Conservation (phyloP, 305 asterid genomes). For the Fraxinus velutina region DNA sequence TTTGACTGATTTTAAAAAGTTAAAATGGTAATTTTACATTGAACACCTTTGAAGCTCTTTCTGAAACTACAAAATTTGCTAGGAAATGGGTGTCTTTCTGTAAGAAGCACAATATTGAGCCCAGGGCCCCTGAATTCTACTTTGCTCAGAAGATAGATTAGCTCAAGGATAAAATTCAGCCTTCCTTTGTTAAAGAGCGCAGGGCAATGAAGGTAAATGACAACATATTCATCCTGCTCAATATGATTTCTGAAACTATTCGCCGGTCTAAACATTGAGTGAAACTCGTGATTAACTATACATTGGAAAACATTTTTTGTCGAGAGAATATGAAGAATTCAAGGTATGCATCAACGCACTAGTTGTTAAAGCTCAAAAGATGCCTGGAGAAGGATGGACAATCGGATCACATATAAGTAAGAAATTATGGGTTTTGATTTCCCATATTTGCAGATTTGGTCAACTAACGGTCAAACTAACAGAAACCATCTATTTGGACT, state of each 20-base stretch:
- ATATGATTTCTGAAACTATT: neutral
- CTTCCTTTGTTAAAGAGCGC: constrained; percentile 73
- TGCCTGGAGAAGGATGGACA: constrained; percentile 61
- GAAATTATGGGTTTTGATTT: no score
- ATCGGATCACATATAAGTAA: constrained; percentile 3
- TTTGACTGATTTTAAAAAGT: no score
- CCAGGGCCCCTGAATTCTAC: constrained; percentile 74
- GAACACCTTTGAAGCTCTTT: constrained; percentile 57
- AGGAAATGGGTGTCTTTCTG: constrained; percentile 75
- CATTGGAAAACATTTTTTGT: constrained; percentile 18
- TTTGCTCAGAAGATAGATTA: constrained; percentile 70
- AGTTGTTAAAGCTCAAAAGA: constrained; percentile 53
- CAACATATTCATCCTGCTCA: neutral
- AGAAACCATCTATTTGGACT: no score
- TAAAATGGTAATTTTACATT: no score
- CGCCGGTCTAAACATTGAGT: neutral
- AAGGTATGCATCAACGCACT: constrained; percentile 50
- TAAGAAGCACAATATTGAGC: constrained; percentile 64
- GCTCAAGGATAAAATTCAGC: constrained; percentile 65
- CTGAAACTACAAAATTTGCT: constrained; percentile 71
- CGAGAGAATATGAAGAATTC: constrained; percentile 60
- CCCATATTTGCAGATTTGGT: no score
- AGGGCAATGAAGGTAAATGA: constrained; percentile 58
- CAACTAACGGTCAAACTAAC: no score
- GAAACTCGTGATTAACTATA: neutral